A percentile compares a stretch with the other conserved stretches of the same genome.
Conservation (phyloP, 1,284 basidiomycete genomes). For the Apiotrichum montevideense region DNA sequence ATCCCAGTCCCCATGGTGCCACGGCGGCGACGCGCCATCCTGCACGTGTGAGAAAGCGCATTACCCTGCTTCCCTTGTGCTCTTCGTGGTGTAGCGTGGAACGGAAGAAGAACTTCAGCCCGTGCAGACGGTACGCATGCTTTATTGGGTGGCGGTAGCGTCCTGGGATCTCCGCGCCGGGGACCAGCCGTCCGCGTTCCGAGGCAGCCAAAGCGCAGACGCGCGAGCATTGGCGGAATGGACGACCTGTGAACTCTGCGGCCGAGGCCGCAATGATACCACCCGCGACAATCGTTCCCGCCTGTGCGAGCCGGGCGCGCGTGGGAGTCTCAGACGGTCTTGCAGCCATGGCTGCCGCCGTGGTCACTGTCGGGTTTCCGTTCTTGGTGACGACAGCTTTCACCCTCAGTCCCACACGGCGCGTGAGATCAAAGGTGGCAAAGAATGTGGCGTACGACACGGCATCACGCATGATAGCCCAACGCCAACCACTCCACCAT, state of each 20-base stretch:
- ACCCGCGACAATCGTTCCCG: conserved; percentile 41
- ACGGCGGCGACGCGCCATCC: conserved; percentile 43
- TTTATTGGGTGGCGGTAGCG: conserved; percentile 4
- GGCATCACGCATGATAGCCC: conserved; percentile 39
- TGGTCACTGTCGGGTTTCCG: not conserved
- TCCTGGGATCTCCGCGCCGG: conserved; percentile 1
- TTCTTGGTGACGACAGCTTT: conserved; percentile 30
- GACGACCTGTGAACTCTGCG: conserved; percentile 38
- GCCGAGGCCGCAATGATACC: conserved; percentile 38
- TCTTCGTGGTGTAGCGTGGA: conserved; percentile 1
- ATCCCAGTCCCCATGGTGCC: conserved; percentile 46
- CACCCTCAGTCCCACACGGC: conserved; percentile 38
- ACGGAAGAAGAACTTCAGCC: conserved; percentile 28
- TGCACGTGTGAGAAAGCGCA: conserved; percentile 20
- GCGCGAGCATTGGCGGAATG: conserved; percentile 27
- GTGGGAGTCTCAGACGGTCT: conserved; percentile 27
- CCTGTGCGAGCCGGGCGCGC: conserved; percentile 41
- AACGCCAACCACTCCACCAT: conserved; percentile 45
- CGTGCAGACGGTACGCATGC: conserved; percentile 18
- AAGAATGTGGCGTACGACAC: conserved; percentile 45
- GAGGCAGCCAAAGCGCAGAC: conserved; percentile 2
- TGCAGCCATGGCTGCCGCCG: conserved; percentile 3
- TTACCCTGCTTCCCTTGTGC: not conserved
- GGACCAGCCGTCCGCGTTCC: conserved; percentile 5
- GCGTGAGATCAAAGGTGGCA: conserved; percentile 44